These are phyloP conservation scores for Ceratocystis albifundus DNA, from an alignment of 2,329 filamentous ascomycete species.

Conservation along the genomic window DNA sequence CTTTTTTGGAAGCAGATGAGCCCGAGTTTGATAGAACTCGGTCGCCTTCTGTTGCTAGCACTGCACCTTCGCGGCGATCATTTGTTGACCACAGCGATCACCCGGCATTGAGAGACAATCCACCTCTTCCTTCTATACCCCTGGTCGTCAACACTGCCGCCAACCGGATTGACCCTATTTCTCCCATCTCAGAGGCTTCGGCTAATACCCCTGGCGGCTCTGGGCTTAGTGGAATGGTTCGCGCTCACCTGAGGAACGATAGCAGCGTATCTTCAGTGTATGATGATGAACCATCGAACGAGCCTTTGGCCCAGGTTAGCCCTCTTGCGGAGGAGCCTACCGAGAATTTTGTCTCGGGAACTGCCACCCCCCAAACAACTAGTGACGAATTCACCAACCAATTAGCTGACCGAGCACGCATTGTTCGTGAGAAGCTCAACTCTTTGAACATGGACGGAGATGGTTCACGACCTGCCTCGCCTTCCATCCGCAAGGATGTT, in stretches of 20 bases:
- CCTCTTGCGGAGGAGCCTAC: constrained; percentile 32
- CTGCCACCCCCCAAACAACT: not conserved
- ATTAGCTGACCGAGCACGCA: constrained; percentile 56
- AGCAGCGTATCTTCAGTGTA: constrained; percentile 77
- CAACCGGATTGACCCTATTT: constrained; percentile 73
- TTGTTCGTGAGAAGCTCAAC: constrained; percentile 61
- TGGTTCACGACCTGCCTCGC: constrained; percentile 28
- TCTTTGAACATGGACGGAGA: constrained; percentile 53
- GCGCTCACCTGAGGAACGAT: constrained; percentile 68
- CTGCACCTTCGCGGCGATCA: constrained; percentile 17
- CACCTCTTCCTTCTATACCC: not conserved
- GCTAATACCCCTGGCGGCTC: constrained; percentile 25
- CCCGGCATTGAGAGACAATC: constrained; percentile 18
- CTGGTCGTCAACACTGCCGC: constrained; percentile 28
- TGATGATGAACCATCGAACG: constrained; percentile 35
- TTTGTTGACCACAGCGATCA: constrained; percentile 22
- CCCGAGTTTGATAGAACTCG: constrained; percentile 28
- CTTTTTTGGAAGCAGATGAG: constrained; percentile 39
- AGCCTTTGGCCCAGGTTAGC: constrained; percentile 28
- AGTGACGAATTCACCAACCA: constrained; percentile 60
- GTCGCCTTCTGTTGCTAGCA: constrained; percentile 20
- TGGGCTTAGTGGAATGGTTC: constrained; percentile 70
- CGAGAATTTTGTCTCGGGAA: constrained; percentile 23
- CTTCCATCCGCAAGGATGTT: constrained; percentile 33
- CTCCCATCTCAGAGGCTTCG: constrained; percentile 31